Base-by-base conservation (phyloP, 169 alveolate genomes). In the Plasmodium knowlesi region DNA sequence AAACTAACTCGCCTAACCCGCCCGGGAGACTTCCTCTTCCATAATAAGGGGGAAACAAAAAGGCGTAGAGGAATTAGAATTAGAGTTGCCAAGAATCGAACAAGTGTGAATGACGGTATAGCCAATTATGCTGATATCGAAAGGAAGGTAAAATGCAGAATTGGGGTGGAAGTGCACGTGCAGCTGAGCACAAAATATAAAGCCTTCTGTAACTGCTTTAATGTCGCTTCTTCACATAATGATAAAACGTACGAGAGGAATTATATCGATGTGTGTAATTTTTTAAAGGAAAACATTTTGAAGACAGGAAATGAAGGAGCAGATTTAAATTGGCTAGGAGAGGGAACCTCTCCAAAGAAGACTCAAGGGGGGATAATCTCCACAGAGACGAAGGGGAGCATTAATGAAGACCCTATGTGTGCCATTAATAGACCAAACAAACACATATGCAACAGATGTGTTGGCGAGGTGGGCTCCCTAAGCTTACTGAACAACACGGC, bases 391-490 rank as follows among this genome's bases (percentile, higher is more conserved):
- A 73, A 74, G 1, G 19, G 19, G 6, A 12, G 9, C 6, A 53
- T n/a, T 22, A 54, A 22, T 22, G 84, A 76, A 9, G 73, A 70
- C 30, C 16, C 41, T 14, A 78, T 46, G 34, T 43, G 43, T 46
- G 5, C 34, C 28, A 22, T 81, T 71, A 88, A 25, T 28, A 82
- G 79, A 30, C 84, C 92, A 74, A 96, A 95, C 82, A 54, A 95
- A 92, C 84, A 91, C 41, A 94, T 91, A 28, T 96, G 98, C 84
- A 94, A 95, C 39, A 84, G 84, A 12, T 96, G 98, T 88, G 92
- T 67, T 28, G 98, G 98, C 9, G 98, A 96, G 85, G 96, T 92
- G 50, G 98, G 98, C 5, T 81, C 96, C n/a, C 61, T 92, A 34
- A 95, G 94, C 39, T 25, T 50, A 53, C 67, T 96, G 41, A 94